These are phyloP conservation scores for Petunia axillaris DNA, from an alignment of 257 asterid genomes.

Conservation along the genomic window DNA sequence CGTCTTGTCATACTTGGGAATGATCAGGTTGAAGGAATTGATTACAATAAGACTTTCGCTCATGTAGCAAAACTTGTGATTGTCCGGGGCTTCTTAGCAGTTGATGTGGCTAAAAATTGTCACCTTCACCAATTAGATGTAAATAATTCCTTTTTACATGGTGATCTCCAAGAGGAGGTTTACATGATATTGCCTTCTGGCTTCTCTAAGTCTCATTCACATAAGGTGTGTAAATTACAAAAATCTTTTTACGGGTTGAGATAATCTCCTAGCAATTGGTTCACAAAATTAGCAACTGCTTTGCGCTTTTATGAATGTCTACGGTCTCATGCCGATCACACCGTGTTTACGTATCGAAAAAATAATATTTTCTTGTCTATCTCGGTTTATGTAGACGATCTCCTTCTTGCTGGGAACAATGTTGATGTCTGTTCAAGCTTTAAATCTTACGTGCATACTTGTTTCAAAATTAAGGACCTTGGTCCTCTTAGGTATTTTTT, in stretches of 20 bases:
- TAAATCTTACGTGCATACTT: neutral
- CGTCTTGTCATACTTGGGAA: too few species aligned
- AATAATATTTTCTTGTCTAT: too few species aligned
- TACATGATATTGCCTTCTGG: neutral
- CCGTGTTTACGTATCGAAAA: too few species aligned
- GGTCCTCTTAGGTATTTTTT: neutral
- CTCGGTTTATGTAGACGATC: too few species aligned
- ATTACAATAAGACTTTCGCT: neutral
- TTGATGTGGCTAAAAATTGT: neutral
- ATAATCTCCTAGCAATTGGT: neutral
- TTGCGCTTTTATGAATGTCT: neutral
- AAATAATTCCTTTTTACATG: too few species aligned
- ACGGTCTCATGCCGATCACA: too few species aligned
- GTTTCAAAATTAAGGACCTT: neutral
- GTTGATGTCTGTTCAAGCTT: neutral
- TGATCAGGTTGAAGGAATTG: neutral
- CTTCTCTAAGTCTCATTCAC: neutral
- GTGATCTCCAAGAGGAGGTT: too few species aligned
- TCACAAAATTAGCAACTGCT: neutral
- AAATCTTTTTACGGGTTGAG: too few species aligned
- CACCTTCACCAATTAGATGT: neutral
- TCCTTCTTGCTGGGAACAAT: conserved; percentile 3
- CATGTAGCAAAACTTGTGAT: neutral
- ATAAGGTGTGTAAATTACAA: too few species aligned
- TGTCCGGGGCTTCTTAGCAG: neutral